Conservation (phyloP, 129 eudicot genomes). For the Lonicera japonica region DNA sequence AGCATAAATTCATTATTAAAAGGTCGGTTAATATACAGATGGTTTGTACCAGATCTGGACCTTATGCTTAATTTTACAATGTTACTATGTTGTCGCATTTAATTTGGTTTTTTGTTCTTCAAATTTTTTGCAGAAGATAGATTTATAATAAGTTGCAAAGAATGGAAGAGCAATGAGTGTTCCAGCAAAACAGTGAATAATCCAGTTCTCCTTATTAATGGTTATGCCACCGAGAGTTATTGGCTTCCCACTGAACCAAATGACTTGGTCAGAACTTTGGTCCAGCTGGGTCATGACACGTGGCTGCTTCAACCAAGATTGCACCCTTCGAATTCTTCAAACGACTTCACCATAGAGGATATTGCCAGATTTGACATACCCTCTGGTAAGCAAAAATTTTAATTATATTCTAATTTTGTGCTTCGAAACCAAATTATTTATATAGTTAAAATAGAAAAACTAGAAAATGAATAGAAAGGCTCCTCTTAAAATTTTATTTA, state of each 20-base stretch:
- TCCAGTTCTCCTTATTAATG: constrained; percentile 42
- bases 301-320: constrained; percentile 44
- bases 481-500: too few relatives aligned
- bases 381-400: constrained; percentile 28
- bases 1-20: too few relatives aligned
- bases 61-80: too few relatives aligned
- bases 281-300: constrained; percentile 33
- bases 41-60: too few relatives aligned
- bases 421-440: too few relatives aligned
- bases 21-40: too few relatives aligned
- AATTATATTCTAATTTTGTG: too few relatives aligned
- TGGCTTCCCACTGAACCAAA: constrained; percentile 41
- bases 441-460: too few relatives aligned
- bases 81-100: too few relatives aligned
- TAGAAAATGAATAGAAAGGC: too few relatives aligned
- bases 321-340: constrained; percentile 29
- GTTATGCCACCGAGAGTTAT: constrained; percentile 40
- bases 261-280: constrained; percentile 44
- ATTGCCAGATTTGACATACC: constrained; percentile 42
- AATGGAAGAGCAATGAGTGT: constrained; percentile 30
- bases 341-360: constrained; percentile 37
- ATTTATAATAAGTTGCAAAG: constrained; percentile 31
- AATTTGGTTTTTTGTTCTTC: too few relatives aligned
- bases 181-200: constrained; percentile 4
- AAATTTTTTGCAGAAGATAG: constrained; percentile 20